Base-by-base conservation (phyloP, 768 basidiomycete species). In the Suillus plorans region DNA sequence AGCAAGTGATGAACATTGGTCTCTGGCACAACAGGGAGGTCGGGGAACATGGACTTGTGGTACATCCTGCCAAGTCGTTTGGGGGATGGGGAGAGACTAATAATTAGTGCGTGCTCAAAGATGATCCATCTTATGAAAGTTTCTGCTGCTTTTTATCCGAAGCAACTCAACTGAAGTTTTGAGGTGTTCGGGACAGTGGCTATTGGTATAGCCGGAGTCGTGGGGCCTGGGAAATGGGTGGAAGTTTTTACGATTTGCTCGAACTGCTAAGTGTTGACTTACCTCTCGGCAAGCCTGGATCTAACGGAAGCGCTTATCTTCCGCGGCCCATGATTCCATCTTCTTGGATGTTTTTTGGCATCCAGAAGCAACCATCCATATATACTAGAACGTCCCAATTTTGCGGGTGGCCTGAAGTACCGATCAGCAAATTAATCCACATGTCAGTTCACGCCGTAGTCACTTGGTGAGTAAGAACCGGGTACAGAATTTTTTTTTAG, bases 11-110 rank as follows among this genome's bases (percentile, higher is more conserved):
- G 82, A 12, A 82, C 75, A 69, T 91, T 91, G 10, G 77, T 71
- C 20, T 83, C 81, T 3, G 85, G 84, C 5, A 80, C 62, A 0
- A 77, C 60, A 16, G 88, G 86, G 0, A 85, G 72, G 0, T 84
- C 79, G 5, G 87, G 86, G 67, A 79, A 89, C 41, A 77, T 76
- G 5, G 90, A 91, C 66, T 81, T 84, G 72, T 88, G 66, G 69
- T 82, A 74, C 88, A 90, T 89, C 53, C 34, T 50, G 61, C 36
- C 61, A 59, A 63, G 12, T 61, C 4, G 37, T 28, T 39, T 16
- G 2, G 22, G 18, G 58, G 5, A 37, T 41, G 10, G 16, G 34
- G 57, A 28, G n/a, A 63, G 22, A 31, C 57, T 61, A 25, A n/a
- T 60, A 42, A 37, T 37, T 10, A 42, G 41, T 42, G 28, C 5